Base-by-base conservation (phyloP, 768 basidiomycete genomes). In the Leccinum uliginosum region DNA sequence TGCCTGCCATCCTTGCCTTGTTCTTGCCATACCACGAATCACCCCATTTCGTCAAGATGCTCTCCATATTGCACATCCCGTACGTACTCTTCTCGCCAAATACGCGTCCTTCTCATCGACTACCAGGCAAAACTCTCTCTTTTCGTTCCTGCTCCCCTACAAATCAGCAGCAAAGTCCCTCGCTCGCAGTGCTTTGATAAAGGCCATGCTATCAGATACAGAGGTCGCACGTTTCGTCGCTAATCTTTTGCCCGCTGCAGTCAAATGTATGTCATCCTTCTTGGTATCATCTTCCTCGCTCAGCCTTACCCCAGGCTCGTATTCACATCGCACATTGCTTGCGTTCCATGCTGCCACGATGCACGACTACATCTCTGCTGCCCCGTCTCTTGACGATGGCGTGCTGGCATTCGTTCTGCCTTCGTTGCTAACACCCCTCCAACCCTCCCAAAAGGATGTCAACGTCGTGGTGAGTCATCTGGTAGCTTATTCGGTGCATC, bases 1-100 rank as follows among this genome's bases (percentile, higher is more conserved):
- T 95, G 53, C 81, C 87, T 53, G 79, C 81, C 23, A 67, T 94
- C 26, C 78, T 98, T 6, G 74, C 85, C 8, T 76, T 93, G 23
- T 98, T 98, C 73, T 74, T 98, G 29, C 97, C 97, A 0, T 98
- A 96, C 68, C 93, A 98, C 65, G 92, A 95, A 62, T 90, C 95
- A 5, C 86, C 91, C 0, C 93, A 98, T 69, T 98, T 98, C 71
- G 81, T 88, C 9, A 96, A 97, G 64, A 91, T 98, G 80, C 77
- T 97, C 24, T 84, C 89, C 2, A 93, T 99, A 63, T 74, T 98
- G 53, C 82, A 87, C 63, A 80, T 93, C 55, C 78, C 80, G 89
- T 91, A 61, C 24, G 83, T 74, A 3, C 10, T 40, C 26, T 14
- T 54, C 14, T 3, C 7, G 3, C 3, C 6, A 32, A 14, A 12